Conservation (phyloP, 2,329 filamentous ascomycete species). For the Ascomycota sp. region DNA sequence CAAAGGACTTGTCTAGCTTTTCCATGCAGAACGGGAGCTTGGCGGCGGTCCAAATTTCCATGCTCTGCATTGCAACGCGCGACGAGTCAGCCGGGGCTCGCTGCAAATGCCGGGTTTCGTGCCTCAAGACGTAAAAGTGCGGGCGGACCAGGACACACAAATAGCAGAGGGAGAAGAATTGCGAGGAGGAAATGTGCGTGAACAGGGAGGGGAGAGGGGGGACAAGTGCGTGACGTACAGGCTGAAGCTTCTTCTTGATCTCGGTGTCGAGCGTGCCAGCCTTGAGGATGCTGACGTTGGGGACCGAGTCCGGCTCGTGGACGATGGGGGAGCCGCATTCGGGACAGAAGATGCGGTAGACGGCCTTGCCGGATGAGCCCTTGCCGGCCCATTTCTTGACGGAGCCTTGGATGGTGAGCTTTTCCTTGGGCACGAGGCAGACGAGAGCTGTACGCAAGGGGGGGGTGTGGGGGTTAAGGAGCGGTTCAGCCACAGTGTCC, state of each 20-base stretch:
- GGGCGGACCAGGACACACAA: too few relatives aligned
- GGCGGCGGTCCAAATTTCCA: constrained; percentile 46
- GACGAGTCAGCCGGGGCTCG: background rate
- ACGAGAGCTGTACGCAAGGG: constrained; percentile 30
- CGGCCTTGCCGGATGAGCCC: constrained; percentile 36
- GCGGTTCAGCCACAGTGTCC: background rate
- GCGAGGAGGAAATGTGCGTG: too few relatives aligned
- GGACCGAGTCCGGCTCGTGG: constrained; percentile 48
- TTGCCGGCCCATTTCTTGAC: constrained; percentile 40
- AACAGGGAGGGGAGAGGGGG: background rate
- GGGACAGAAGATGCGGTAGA: constrained; percentile 46
- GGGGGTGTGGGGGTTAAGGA: background rate
- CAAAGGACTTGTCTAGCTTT: constrained; percentile 37
- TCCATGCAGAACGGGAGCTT: constrained; percentile 52
- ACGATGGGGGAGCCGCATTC: constrained; percentile 49
- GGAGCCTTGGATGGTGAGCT: constrained; percentile 38
- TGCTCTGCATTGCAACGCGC: constrained; percentile 20
- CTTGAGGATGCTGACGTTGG: constrained; percentile 42
- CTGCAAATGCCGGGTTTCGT: too few relatives aligned
- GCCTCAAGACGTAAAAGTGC: too few relatives aligned
- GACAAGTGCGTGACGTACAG: constrained; percentile 18
- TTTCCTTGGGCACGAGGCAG: constrained; percentile 41
- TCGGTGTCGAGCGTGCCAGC: constrained; percentile 37
- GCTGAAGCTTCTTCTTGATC: constrained; percentile 46
- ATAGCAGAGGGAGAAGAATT: too few relatives aligned